Evolutionary conservation across 768 basidiomycete species (phyloP), one percentile per base, ranked within the genome.

Genomic region (Boletus insuetus): DNA sequence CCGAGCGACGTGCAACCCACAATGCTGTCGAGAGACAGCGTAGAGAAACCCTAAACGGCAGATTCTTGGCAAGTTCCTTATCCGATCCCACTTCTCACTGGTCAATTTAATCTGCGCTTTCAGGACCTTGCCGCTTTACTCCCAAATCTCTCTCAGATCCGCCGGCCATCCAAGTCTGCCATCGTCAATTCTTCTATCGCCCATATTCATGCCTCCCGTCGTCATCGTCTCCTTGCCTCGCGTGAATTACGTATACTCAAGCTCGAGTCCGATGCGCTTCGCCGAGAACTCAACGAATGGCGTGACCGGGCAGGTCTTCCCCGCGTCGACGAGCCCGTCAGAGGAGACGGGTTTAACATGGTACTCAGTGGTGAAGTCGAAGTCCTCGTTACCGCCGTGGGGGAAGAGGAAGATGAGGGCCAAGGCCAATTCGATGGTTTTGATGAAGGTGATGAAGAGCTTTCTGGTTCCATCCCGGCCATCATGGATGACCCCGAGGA

Each of bases 121-220:
- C 46, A 93, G 91, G 91, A 94, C 64, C 89, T 98, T 46, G 96
- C 96, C 55, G 84, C 86, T 8, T 82, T 97, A 38, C 85, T 98
- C 19, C 93, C 96, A 47, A 91, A 94, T 67, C 85, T 97, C 53
- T 89, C 89, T 12, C 83, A 91, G 66, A 89, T 94, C 71, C 87
- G 94, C 59, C 86, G 96, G 31, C 97, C 97, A 0, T 94, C 91
- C 69, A 99, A 99, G 75, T 91, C 91, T 5, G 89, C 91, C 57
- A 98, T 98, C 71, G 95, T 99, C 73, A 97, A 97, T 73, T 93
- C 90, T 34, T 91, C 89, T 43, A 97, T 98, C 69, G 86, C 92
- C 2, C 89, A 93, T 66, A 84, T 94, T 57, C 87, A 89, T 65
- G 82, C 87, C 20, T 88, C 90, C 39, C 84, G 91, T 46, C 82